Conservation (phyloP, 768 basidiomycete species). For the Chlorophyllum brunneum region DNA sequence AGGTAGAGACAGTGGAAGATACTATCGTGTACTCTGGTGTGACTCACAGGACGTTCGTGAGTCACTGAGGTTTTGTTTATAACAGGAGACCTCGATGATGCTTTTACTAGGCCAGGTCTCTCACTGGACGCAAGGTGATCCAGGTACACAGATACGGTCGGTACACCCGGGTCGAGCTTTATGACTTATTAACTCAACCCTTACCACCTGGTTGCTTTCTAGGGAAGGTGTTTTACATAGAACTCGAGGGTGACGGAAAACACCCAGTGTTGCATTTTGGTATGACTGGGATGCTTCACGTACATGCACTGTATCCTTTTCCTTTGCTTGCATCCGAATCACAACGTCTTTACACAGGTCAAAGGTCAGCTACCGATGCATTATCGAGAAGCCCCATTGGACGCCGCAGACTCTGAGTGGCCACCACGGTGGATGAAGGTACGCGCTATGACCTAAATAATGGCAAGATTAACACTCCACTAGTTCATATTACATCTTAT, state of each 20-base stretch:
- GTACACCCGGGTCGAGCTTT: background rate
- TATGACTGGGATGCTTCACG: constrained; percentile 84
- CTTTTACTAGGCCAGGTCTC: constrained; percentile 44
- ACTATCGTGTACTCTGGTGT: constrained; percentile 56
- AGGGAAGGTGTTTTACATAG: constrained; percentile 69
- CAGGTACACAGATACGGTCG: constrained; percentile 53
- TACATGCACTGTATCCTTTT: background rate
- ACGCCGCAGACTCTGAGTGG: constrained; percentile 42
- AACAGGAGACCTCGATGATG: constrained; percentile 5
- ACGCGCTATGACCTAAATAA: background rate
- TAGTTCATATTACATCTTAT: constrained; percentile 66
- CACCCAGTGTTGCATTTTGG: constrained; percentile 77
- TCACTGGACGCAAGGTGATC: constrained; percentile 44
- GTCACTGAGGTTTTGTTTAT: constrained; percentile 20
- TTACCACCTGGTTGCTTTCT: background rate
- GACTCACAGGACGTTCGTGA: constrained; percentile 60
- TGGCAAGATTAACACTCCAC: background rate
- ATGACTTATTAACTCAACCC: background rate
- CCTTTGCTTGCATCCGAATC: background rate
- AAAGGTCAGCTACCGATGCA: constrained; percentile 45
- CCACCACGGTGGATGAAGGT: constrained; percentile 70
- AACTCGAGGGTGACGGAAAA: constrained; percentile 55
- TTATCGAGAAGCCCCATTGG: constrained; percentile 44
- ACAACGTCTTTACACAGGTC: constrained; percentile 25
- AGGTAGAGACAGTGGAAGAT: constrained; percentile 59